Evolutionary conservation across 2,329 filamentous ascomycete species (phyloP).

Genomic region (Pestalotiopsis sp.): DNA sequence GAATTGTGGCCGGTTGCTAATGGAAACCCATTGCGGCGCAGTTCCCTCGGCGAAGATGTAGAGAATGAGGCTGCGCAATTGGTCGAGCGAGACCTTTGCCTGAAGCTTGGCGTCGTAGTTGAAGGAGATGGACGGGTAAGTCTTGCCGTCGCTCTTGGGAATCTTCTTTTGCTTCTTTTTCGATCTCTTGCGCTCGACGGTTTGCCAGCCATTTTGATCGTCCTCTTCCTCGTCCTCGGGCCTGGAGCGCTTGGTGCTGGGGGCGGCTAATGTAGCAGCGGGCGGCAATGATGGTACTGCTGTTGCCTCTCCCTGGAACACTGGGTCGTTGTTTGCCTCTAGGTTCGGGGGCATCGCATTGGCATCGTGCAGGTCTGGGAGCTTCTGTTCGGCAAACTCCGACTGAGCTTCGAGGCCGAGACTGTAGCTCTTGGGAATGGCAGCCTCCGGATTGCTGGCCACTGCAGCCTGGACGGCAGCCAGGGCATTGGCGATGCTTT

Average conservation of each 20-base stretch:
- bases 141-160: conserved; percentile 55
- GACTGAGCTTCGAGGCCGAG: background rate
- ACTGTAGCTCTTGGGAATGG: conserved; percentile 9
- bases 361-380: background rate
- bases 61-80: conserved; percentile 64
- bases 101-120: conserved; percentile 60
- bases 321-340: background rate
- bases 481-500: conserved; percentile 17
- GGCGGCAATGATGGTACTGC: background rate
- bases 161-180: conserved; percentile 57
- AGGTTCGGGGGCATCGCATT: background rate
- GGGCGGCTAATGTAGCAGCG: background rate
- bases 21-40: conserved; percentile 66
- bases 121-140: conserved; percentile 63
- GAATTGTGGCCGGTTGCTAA: conserved; percentile 65
- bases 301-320: background rate
- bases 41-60: conserved; percentile 70
- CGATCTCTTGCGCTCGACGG: conserved; percentile 47
- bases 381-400: background rate
- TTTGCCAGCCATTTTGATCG: conserved; percentile 52
- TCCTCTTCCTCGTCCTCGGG: conserved; percentile 46
- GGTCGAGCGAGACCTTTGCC: conserved; percentile 63
- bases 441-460: conserved; percentile 16
- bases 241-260: conserved; percentile 44
- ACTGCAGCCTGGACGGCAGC: conserved; percentile 15